Base-by-base conservation (phyloP, 2,329 filamentous ascomycete species). In the Clarireedia monteithiana region DNA sequence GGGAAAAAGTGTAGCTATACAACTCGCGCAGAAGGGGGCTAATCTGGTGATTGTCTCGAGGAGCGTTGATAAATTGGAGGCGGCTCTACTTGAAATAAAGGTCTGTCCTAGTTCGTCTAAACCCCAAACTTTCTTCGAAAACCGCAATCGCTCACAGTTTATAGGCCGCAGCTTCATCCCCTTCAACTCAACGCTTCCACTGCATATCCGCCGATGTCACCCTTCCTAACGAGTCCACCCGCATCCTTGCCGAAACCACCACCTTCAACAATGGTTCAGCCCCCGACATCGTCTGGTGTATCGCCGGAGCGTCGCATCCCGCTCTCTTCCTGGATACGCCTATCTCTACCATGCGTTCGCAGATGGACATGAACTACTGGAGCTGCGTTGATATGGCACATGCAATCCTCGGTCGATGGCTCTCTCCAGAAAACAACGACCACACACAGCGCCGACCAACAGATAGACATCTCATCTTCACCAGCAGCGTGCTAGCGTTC, bases 281-380 rank as follows among this genome's bases (percentile, higher is more conserved):
- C 27, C 89, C 89, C 0, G 92, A 97, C 68, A 79, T 96, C 56
- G 88, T 97, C 36, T 97, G 94, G 91, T 91, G 89, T 69, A 81
- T 91, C 50, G 92, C 92, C 3, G 92, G 92, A 58, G 77, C 81
- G 61, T 81, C 88, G 5, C 78, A 76, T 15, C 91, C 91, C 0
- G 79, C 82, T 38, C 85, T 95, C 59, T 95, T 92, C 74, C 71
- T 88, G 62, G 88, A 96, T 59, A 83, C 83, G 40, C 78, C 86
- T 7, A 75, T 89, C 52, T 74, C 83, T 6, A 80, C 79, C 10
- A 75, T 91, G 62, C 81, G 86, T 44, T 75, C 78, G 61, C 89
- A 95, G 70, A 96, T 96, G 89, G 89, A 96, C 67, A 81, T 92
- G 63, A 92, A 96, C 73, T 97, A 89, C 75, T 96, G 86, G 79